Conservation (phyloP, 2,329 filamentous ascomycete genomes). For the Nothopassalora personata region DNA sequence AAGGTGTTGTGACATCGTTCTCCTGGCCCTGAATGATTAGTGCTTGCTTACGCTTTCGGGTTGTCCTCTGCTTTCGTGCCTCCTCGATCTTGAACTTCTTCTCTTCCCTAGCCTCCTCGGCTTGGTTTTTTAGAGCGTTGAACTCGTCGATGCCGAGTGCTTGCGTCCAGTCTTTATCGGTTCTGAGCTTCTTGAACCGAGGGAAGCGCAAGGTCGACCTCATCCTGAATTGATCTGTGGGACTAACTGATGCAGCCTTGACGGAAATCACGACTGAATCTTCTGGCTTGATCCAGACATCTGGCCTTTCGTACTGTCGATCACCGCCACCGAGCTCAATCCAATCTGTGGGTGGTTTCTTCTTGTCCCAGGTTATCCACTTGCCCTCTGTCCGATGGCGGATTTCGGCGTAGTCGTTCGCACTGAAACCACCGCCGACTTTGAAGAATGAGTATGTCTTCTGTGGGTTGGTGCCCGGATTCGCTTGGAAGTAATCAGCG, state of each 20-base stretch:
- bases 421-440: slow-evolving; percentile 88
- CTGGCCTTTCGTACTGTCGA: slow-evolving; percentile 70
- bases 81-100: slow-evolving; percentile 70
- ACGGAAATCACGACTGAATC: slow-evolving; percentile 84
- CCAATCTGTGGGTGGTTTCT: slow-evolving; percentile 68
- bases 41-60: slow-evolving; percentile 57
- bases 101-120: slow-evolving; percentile 65
- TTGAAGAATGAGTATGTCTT: slow-evolving; percentile 95
- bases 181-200: slow-evolving; percentile 72
- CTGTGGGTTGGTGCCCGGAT: slow-evolving; percentile 49
- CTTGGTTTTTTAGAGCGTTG: slow-evolving; percentile 60
- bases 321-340: slow-evolving; percentile 78
- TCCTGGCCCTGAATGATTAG: slow-evolving; percentile 71
- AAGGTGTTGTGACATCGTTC: slow-evolving; percentile 44
- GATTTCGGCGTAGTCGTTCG: slow-evolving; percentile 78
- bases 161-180: slow-evolving; percentile 79
- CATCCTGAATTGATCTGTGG: slow-evolving; percentile 72
- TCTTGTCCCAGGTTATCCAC: slow-evolving; percentile 79
- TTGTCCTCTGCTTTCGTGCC: slow-evolving; percentile 58
- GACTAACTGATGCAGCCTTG: slow-evolving; percentile 74
- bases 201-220: slow-evolving; percentile 82
- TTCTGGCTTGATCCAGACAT: slow-evolving; percentile 86
- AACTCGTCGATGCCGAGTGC: slow-evolving; percentile 77
- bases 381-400: slow-evolving; percentile 82
- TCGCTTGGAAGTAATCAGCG: background rate